These are phyloP conservation scores for Phytophthora syringae DNA, from an alignment of 352 stramenopile genomes.

Conservation along the genomic window DNA sequence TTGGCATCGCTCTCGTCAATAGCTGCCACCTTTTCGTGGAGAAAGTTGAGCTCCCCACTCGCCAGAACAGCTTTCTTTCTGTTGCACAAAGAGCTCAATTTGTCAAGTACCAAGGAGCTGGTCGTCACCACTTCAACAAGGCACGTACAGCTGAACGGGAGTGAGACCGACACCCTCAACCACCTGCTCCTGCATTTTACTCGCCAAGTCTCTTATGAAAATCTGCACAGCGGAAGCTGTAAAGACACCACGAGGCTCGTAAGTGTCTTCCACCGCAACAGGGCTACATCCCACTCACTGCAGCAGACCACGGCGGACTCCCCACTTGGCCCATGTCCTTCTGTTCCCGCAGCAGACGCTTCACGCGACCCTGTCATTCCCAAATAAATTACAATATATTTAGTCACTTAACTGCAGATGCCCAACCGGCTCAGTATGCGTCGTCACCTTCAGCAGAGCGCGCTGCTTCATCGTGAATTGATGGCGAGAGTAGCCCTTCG, in stretches of 20 bases:
- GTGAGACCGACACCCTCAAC: conserved; percentile 39
- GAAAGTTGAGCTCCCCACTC: conserved; percentile 51
- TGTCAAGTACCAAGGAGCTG: conserved; percentile 1
- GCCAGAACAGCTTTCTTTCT: conserved; percentile 67
- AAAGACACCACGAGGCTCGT: not conserved
- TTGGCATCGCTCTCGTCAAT: conserved; percentile 73
- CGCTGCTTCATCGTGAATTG: conserved; percentile 42
- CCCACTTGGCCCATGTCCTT: conserved; percentile 79
- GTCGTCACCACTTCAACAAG: conserved; percentile 2
- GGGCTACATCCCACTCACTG: conserved; percentile 33
- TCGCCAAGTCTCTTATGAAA: conserved; percentile 66
- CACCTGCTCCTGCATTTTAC: conserved; percentile 45
- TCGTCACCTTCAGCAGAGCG: conserved; percentile 61
- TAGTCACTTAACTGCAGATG: not conserved
- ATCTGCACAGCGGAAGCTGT: conserved; percentile 61
- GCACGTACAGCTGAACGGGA: conserved; percentile 65
- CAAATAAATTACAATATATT: not conserved
- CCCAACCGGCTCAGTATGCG: not conserved
- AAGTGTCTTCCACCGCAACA: not conserved
- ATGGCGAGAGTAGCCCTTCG: not conserved
- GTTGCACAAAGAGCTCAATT: not conserved
- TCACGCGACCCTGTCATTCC: conserved; percentile 54
- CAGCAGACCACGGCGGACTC: conserved; percentile 56
- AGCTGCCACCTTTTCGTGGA: conserved; percentile 55
- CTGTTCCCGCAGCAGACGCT: conserved; percentile 68